These are phyloP conservation scores for Epichloe sp. DNA, from an alignment of 2,329 filamentous ascomycete species.

Conservation along the genomic window DNA sequence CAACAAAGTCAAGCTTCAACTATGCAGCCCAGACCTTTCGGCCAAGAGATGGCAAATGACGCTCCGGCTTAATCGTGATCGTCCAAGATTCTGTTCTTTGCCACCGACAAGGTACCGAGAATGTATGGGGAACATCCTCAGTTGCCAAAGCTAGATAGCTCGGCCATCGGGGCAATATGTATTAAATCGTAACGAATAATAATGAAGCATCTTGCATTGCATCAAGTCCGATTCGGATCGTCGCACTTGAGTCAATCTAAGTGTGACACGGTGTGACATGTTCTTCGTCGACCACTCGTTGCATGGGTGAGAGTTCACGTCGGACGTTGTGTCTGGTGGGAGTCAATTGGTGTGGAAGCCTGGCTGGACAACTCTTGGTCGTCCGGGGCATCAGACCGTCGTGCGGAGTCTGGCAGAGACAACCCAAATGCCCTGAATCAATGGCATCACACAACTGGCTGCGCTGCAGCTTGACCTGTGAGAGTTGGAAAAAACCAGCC, in stretches of 20 bases:
- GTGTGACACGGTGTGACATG: not conserved
- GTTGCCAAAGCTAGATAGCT: slow-evolving; percentile 42
- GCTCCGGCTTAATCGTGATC: slow-evolving; percentile 99
- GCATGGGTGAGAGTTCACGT: not conserved
- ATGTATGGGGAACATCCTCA: slow-evolving; percentile 51
- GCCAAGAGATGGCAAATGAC: slow-evolving; percentile 67
- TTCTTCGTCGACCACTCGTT: not conserved
- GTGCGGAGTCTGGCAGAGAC: not conserved
- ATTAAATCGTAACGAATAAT: slow-evolving; percentile 6
- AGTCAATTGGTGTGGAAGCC: not conserved
- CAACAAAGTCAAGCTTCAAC: slow-evolving; percentile 94
- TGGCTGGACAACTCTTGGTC: not conserved
- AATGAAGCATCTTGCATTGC: not conserved
- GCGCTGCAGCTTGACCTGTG: not conserved
- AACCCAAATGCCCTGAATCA: not conserved
- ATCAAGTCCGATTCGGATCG: not conserved
- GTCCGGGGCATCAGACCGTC: not conserved
- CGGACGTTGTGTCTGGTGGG: not conserved
- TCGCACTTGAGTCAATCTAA: not conserved
- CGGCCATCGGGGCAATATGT: slow-evolving; percentile 39
- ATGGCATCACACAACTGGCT: not conserved
- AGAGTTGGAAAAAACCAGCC: not conserved
- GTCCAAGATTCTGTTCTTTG: slow-evolving; percentile 51
- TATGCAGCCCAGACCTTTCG: slow-evolving; percentile 75
- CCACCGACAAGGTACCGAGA: slow-evolving; percentile 74